Base-by-base conservation (phyloP, 768 basidiomycete genomes). In the Leccinum obscurum region DNA sequence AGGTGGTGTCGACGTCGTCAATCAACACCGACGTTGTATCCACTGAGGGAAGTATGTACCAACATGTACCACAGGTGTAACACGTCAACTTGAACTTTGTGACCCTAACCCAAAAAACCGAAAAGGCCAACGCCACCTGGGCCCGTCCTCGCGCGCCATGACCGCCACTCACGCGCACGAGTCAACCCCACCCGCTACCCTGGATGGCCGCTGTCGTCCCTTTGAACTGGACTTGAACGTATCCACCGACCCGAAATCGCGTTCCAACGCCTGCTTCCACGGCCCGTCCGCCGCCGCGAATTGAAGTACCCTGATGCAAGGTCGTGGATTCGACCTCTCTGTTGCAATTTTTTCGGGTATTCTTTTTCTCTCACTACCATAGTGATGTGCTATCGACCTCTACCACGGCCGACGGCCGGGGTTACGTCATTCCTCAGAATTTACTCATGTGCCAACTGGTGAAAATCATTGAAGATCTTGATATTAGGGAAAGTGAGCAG, bases 101-200 rank as follows among this genome's bases (percentile, higher is more conserved):
- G 32, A 34, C 91, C 93, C 90, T 92, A 62, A 46, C 28, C 34
- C 41, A 41, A n/a, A 4, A 26, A 30, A 7, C 10, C 37, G 6
- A 34, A 55, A 49, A 56, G 3, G 51, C 50, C 56, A 63, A 49
- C 24, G 13, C 20, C 39, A 41, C 39, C 17, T n/a, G n/a, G n/a
- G n/a, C n/a, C 3, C 15, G 37, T 39, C 37, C 17, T 41, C 8
- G 24, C 8, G 4, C 6, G 3, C 37, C 39, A 37, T 30, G 28
- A 30, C 32, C 20, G 24, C 44, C 20, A 78, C 81, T 62, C 28
- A 30, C 28, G 28, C 28, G 28, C 66, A 88, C 93, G 60, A 99
- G 83, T 97, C 97, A 99, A 50, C 95, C 96, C 97, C 97, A 99
- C 2, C 97, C 97, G 66, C 91, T 93, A 28, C 97, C 97, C 76